A percentile compares a stretch with the other conserved stretches of the same genome.
These are phyloP conservation scores for Hanseniaspora nectarophila DNA, from an alignment of 805 yeast genomes.

Conservation along the genomic window DNA sequence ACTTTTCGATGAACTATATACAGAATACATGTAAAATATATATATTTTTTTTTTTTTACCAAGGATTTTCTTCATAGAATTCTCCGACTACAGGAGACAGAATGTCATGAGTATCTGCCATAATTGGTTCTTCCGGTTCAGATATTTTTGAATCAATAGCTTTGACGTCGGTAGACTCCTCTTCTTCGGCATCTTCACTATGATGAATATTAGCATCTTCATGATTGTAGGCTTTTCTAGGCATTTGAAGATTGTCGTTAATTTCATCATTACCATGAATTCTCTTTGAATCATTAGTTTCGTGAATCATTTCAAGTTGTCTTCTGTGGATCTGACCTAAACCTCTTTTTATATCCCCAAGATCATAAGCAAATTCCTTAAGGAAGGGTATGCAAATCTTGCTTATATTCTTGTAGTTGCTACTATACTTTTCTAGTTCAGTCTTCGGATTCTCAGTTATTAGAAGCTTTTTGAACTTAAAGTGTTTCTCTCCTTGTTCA, in stretches of 20 bases:
- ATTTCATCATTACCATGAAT: conserved; percentile 10
- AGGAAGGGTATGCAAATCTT: conserved; percentile 8
- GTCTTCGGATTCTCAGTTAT: conserved; percentile 2
- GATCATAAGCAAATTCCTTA: neutral
- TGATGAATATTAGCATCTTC: conserved; percentile 13
- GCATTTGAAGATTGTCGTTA: conserved; percentile 15
- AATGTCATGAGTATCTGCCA: conserved; percentile 17
- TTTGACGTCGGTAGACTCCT: conserved; percentile 1
- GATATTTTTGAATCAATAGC: conserved; percentile 17
- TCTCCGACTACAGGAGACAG: conserved; percentile 36
- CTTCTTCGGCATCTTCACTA: neutral
- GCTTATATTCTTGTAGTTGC: neutral
- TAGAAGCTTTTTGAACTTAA: conserved; percentile 33
- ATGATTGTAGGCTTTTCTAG: conserved; percentile 9
- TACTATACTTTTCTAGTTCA: neutral
- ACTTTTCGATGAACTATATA: neutral
- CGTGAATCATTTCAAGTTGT: conserved; percentile 14
- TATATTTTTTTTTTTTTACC: conserved; percentile 30
- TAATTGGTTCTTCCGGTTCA: neutral
- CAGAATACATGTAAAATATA: neutral
- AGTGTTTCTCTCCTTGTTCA: conserved; percentile 66
- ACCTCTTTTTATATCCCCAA: neutral
- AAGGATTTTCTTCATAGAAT: conserved; percentile 54
- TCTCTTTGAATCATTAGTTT: conserved; percentile 20
- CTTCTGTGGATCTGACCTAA: neutral